These are phyloP conservation scores for Priceomyces medius DNA, from an alignment of 805 yeast genomes.

Conservation along the genomic window DNA sequence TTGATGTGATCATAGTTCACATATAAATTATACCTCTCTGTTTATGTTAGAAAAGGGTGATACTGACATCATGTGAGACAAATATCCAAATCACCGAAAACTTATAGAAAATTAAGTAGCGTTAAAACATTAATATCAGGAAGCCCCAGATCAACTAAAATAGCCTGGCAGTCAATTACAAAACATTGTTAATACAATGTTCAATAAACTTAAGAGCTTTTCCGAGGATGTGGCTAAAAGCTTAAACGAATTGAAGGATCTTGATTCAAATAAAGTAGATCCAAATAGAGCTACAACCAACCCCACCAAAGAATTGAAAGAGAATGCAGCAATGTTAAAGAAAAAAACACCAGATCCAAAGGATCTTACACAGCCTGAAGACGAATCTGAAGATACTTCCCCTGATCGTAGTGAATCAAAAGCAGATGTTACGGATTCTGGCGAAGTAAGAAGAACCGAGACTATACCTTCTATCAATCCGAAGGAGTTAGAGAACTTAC, in stretches of 20 bases:
- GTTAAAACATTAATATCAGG: neutral
- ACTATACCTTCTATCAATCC: neutral
- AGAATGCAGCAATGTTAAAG: slow-evolving; percentile 31
- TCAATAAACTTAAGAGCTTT: slow-evolving; percentile 40
- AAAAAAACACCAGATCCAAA: slow-evolving; percentile 49
- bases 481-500: slow-evolving; percentile 33
- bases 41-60: neutral
- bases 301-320: slow-evolving; percentile 32
- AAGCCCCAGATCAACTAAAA: neutral
- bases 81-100: neutral
- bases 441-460: slow-evolving; percentile 3
- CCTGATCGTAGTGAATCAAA: slow-evolving; percentile 6
- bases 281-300: slow-evolving; percentile 7
- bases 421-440: slow-evolving; percentile 6
- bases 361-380: slow-evolving; percentile 48
- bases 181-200: slow-evolving; percentile 22
- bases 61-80: slow-evolving; percentile 1
- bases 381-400: slow-evolving; percentile 26
- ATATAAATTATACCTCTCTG: neutral
- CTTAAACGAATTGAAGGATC: slow-evolving; percentile 32
- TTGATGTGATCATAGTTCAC: slow-evolving; percentile 8
- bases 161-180: no score
- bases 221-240: slow-evolving; percentile 48
- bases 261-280: slow-evolving; percentile 10
- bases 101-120: neutral